phyloP scores from a whole-genome alignment of 352 stramenopile genomes.

The Globisporangium solare region DNA sequence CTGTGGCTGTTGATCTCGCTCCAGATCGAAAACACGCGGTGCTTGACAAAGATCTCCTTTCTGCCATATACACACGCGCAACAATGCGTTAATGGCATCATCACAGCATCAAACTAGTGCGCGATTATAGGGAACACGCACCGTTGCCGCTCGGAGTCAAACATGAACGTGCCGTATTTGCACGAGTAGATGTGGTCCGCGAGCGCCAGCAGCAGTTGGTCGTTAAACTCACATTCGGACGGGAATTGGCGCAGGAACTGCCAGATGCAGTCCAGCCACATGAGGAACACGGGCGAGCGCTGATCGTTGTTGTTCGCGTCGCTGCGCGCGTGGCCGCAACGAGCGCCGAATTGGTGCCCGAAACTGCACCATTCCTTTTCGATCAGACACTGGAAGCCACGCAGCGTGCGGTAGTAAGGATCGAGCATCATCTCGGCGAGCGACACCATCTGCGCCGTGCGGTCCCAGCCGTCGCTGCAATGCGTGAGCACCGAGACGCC shows the following conservation, averaged over 20 bases:
- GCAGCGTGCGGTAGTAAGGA: conserved; percentile 96
- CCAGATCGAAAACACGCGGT: conserved; percentile 77
- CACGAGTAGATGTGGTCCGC: conserved; percentile 96
- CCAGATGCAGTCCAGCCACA: conserved; percentile 98
- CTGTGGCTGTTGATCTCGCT: conserved; percentile 71
- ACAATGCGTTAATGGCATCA: too few species aligned
- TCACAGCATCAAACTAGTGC: too few species aligned
- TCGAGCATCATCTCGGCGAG: conserved; percentile 97
- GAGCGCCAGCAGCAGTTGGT: conserved; percentile 88
- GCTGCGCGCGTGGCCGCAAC: conserved; percentile 90
- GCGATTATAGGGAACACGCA: too few species aligned
- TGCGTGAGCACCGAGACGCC: conserved; percentile 95
- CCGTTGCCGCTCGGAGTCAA: conserved; percentile 92
- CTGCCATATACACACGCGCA: conserved; percentile 16
- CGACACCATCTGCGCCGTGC: conserved; percentile 96
- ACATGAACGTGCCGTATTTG: conserved; percentile 98
- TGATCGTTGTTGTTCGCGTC: conserved; percentile 88
- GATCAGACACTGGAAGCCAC: conserved; percentile 94
- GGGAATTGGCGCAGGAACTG: conserved; percentile 96
- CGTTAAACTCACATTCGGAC: conserved; percentile 97
- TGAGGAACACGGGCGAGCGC: conserved; percentile 97
- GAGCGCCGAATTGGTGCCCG: conserved; percentile 96
- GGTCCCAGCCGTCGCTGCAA: conserved; percentile 99
- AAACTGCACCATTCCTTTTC: conserved; percentile 99
- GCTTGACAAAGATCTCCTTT: conserved; percentile 75